A percentile compares a stretch with the other conserved stretches of the same genome.
phyloP scores from a whole-genome alignment of 2,329 filamentous ascomycete genomes.

The Trichoderma afroharzianum region DNA sequence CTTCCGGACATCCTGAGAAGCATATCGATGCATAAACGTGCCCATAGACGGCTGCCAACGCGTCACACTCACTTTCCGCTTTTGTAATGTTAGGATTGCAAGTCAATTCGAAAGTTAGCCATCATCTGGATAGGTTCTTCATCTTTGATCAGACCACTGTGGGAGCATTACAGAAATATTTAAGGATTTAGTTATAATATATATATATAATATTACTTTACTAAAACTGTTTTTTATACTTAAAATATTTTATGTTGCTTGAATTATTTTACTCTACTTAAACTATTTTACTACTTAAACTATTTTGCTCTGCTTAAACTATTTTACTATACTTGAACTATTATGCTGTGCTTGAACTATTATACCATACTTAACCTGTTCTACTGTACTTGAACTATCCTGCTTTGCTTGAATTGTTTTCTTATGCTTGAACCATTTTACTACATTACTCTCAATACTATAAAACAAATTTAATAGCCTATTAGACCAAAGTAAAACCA shows the following conservation, averaged over 20 bases:
- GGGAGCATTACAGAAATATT: neutral
- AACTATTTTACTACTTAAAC: too few relatives aligned
- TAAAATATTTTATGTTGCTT: neutral
- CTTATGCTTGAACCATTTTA: too few relatives aligned
- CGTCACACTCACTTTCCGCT: neutral
- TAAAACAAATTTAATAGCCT: too few relatives aligned
- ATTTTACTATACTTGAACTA: too few relatives aligned
- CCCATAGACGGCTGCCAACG: neutral
- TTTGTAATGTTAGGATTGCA: neutral
- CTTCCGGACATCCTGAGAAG: conserved; percentile 41
- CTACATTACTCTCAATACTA: too few relatives aligned
- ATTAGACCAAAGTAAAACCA: neutral
- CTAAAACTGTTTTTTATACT: neutral
- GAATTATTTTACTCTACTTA: too few relatives aligned
- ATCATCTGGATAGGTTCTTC: neutral
- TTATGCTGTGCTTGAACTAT: too few relatives aligned
- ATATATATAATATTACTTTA: neutral
- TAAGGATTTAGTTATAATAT: neutral
- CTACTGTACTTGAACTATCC: too few relatives aligned
- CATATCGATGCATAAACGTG: neutral
- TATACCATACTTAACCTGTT: too few relatives aligned
- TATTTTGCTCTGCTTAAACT: too few relatives aligned
- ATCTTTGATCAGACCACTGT: neutral
- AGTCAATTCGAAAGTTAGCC: neutral
- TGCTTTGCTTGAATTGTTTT: too few relatives aligned